These are phyloP conservation scores for Cercospora zeina DNA, from an alignment of 2,329 filamentous ascomycete species.

Conservation along the genomic window DNA sequence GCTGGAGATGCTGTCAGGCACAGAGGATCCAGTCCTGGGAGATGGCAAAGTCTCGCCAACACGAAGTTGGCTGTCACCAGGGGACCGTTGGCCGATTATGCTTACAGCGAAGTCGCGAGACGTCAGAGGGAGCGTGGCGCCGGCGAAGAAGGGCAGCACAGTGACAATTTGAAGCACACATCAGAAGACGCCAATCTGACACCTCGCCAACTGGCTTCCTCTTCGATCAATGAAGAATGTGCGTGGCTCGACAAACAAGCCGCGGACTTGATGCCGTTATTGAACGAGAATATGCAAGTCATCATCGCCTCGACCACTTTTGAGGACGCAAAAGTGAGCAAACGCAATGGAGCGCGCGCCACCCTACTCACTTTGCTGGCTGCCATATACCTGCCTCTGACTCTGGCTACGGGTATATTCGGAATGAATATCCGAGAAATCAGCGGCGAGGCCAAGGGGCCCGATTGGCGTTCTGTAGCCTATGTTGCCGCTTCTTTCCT, in stretches of 20 bases:
- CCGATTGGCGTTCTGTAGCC: background rate
- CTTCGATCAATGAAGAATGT: background rate
- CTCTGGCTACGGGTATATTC: conserved; percentile 24
- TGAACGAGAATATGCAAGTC: conserved; percentile 4
- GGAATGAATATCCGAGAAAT: conserved; percentile 24
- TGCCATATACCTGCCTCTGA: conserved; percentile 22
- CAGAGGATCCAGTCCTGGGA: too few relatives aligned
- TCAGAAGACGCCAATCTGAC: background rate
- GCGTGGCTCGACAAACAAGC: background rate
- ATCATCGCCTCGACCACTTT: background rate
- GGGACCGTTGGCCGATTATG: too few relatives aligned
- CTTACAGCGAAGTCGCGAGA: too few relatives aligned
- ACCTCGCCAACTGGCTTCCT: background rate
- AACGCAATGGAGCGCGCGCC: background rate
- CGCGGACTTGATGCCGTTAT: background rate
- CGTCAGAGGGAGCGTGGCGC: too few relatives aligned
- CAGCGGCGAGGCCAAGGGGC: background rate
- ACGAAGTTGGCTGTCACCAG: background rate
- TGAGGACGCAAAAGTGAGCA: conserved; percentile 4
- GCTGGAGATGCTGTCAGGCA: background rate
- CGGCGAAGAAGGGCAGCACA: background rate
- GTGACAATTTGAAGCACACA: background rate
- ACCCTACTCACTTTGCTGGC: conserved; percentile 17
- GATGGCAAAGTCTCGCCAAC: background rate
- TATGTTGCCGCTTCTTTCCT: background rate